phyloP scores from a whole-genome alignment of 163 green algal genomes.

The Scenedesmus sp. region DNA sequence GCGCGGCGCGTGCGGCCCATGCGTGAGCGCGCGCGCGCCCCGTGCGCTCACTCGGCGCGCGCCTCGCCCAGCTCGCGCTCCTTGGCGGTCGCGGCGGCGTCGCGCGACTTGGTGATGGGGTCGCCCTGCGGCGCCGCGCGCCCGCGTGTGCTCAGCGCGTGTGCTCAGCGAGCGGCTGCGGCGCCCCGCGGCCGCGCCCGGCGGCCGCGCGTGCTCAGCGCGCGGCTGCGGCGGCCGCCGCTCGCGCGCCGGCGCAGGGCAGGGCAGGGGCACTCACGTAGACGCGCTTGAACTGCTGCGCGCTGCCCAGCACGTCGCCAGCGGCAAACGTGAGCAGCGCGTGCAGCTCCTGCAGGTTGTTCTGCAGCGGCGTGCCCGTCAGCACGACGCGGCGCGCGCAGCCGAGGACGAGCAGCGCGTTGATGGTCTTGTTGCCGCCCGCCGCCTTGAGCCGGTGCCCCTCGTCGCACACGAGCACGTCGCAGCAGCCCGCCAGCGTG shows the following conservation, averaged over 20 bases:
- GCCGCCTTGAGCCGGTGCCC: slow-evolving; percentile 71
- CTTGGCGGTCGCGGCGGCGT: slow-evolving; percentile 67
- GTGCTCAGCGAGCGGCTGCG: too few relatives aligned
- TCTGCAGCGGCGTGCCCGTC: slow-evolving; percentile 49
- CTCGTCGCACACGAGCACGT: slow-evolving; percentile 76
- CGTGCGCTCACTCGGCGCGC: slow-evolving; percentile 63
- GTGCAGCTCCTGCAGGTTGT: slow-evolving; percentile 61
- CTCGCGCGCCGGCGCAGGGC: too few relatives aligned
- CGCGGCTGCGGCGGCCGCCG: too few relatives aligned
- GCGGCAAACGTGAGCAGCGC: slow-evolving; percentile 70
- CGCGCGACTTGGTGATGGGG: slow-evolving; percentile 70
- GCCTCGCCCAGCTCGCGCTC: slow-evolving; percentile 68
- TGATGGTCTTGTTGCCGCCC: slow-evolving; percentile 84
- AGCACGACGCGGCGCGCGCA: slow-evolving; percentile 79
- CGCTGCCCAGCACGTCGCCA: slow-evolving; percentile 72
- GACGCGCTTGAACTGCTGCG: slow-evolving; percentile 73
- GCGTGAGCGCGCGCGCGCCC: too few relatives aligned
- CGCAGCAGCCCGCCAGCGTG: slow-evolving; percentile 60
- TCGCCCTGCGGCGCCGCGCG: too few relatives aligned
- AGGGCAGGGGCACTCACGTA: too few relatives aligned
- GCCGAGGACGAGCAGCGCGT: slow-evolving; percentile 67
- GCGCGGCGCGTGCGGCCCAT: too few relatives aligned
- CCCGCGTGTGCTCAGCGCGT: too few relatives aligned
- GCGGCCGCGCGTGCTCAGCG: too few relatives aligned
- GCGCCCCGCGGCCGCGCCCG: too few relatives aligned